phyloP scores from a whole-genome alignment of 805 yeast genomes.

The Ogataea parapolymorpha region DNA sequence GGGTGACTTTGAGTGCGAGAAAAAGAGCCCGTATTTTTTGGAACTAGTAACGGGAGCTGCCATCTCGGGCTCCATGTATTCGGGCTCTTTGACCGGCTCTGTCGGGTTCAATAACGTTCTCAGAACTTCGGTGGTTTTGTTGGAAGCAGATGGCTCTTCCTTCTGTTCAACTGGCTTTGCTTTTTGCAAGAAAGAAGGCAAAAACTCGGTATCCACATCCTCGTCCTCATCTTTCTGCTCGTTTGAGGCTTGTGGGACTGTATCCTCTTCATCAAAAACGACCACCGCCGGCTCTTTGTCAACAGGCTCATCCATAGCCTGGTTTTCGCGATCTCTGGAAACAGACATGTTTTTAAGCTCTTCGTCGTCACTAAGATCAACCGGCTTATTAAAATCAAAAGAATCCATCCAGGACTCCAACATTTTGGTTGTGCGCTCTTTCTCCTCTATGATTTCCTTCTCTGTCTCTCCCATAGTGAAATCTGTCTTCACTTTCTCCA shows the following conservation, averaged over 20 bases:
- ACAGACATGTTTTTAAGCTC: constrained; percentile 32
- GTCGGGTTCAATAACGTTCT: constrained; percentile 55
- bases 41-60: constrained; percentile 11
- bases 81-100: constrained; percentile 32
- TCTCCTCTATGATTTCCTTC: constrained; percentile 34
- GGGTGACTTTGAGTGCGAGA: constrained; percentile 82
- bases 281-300: constrained; percentile 6
- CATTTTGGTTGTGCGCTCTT: constrained; percentile 42
- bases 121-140: constrained; percentile 47
- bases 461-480: constrained; percentile 13
- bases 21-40: constrained; percentile 60
- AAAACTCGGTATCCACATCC: constrained; percentile 42
- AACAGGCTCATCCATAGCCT: constrained; percentile 7
- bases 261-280: constrained; percentile 10
- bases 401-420: constrained; percentile 45
- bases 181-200: constrained; percentile 45
- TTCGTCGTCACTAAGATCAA: constrained; percentile 41
- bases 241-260: constrained; percentile 7
- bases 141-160: background rate
- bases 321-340: background rate
- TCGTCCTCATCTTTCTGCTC: constrained; percentile 5
- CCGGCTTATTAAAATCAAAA: constrained; percentile 52
- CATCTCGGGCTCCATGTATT: constrained; percentile 39
- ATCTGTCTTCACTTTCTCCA: constrained; percentile 48
- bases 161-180: constrained; percentile 26